Base-by-base conservation (phyloP, 768 basidiomycete species). In the Clitopilus hobsonii region DNA sequence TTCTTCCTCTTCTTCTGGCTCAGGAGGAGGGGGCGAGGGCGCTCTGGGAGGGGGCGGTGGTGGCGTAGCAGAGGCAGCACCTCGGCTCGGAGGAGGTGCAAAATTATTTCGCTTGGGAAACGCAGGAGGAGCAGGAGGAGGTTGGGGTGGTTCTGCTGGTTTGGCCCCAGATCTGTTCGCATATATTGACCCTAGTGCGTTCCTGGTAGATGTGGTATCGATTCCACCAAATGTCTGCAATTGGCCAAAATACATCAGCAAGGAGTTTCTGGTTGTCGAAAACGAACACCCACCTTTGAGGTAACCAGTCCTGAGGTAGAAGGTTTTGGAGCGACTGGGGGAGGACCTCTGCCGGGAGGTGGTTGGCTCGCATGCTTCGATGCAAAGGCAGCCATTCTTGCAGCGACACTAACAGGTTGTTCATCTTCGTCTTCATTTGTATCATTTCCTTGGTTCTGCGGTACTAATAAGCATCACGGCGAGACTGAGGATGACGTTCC, bases 91-190 rank as follows among this genome's bases (percentile, higher is more conserved):
- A 1, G 67, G 58, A 14, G 65, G 56, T 6, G 63, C 58, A 30
- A 61, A 57, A 18, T 64, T 61, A n/a, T 68, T 77, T 65, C 75
- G 78, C 55, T 75, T 77, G 68, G 61, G 58, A 53, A 83, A 79
- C 22, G 83, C 74, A 28, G 77, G 63, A 13, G 73, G 68, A 2
- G 62, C 52, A 27, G 59, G 62, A 18, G n/a, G 3, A 0, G 78
- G 72, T 14, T 71, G 60, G 6, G 68, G 60, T 26, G 66, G 54
- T 68, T 27, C 30, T 22, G 24, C n/a, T 8, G 49, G 49, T 6
- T 51, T 51, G 26, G 13, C 47, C 10, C 25, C 29, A 10, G 27
- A 27, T 45, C 41, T 18, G 26, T 18, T 32, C 27, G 49, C 27
- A 27, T 32, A 27, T 51, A 51, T 11, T 20, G 49, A 51, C 30